Evolutionary conservation across 2,329 filamentous ascomycete genomes (phyloP), one percentile per base, ranked within the genome.

Genomic region (Metarhizium album): DNA sequence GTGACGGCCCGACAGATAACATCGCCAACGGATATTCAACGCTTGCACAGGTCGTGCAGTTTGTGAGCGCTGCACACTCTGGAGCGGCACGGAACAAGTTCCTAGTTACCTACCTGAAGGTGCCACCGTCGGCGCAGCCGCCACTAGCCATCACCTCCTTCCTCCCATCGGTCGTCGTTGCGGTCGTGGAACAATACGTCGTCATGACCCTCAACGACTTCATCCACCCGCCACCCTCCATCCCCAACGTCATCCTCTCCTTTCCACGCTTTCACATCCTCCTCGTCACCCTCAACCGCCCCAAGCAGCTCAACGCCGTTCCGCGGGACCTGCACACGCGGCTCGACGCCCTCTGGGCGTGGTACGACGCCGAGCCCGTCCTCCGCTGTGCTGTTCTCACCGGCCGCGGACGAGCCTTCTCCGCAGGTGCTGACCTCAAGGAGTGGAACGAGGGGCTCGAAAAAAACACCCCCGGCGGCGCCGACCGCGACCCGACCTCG

Each of bases 341-440:
- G 48, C 70, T 81, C 27, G 69, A 71, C 48, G 49, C 55, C 3
- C 67, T 79, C 13, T 83, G 74, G 72, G 62, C 66, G 27, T 84
- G 80, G 75, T 84, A 78, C 62, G 83, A 86, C 57, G 63, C 61
- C n/a, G 76, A 85, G 61, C 75, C 80, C 1, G 63, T 66, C 1
- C 72, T 86, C 42, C 76, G 78, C 46, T 81, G 79, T 57, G 81
- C 78, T 27, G 72, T 86, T 7, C 61, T 86, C 37, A 85, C 82
- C 0, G 83, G 83, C 22, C 66, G 69, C 0, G 82, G 80, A 0
- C 68, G 80, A 9, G 80, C 82, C 0, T 86, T 86, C 57, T 86
- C 81, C 61, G 81, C 82, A 0, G 83, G 83, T 5, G 80, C 81
- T 7, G 83, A 86, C 56, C 69, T 86, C 14, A 81, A 81, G 5